Percentiles rank a stretch among this genome's conserved stretches.
These are phyloP conservation scores for Grosmannia clavigera DNA, from an alignment of 2,329 filamentous ascomycete genomes.

Conservation along the genomic window DNA sequence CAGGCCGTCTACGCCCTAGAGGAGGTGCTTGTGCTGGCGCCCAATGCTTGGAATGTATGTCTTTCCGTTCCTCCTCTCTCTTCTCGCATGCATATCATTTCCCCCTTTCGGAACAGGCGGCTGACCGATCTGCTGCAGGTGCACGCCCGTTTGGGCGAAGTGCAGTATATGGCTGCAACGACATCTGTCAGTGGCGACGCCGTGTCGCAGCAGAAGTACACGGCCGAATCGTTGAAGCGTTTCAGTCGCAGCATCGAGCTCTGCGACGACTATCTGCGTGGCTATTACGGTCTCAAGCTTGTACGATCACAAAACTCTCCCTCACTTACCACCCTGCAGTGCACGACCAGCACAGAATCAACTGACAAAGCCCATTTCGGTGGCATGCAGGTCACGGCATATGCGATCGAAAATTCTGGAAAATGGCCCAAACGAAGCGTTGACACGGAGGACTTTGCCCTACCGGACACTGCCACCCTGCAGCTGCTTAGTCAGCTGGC, in stretches of 20 bases:
- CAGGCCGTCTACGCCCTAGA: conserved; percentile 85
- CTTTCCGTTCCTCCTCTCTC: background rate
- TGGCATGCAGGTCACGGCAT: conserved; percentile 31
- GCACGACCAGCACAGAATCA: background rate
- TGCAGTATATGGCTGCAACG: conserved; percentile 57
- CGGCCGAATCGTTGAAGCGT: conserved; percentile 65
- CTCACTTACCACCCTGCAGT: background rate
- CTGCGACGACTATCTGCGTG: conserved; percentile 83
- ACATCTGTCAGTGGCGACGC: conserved; percentile 21
- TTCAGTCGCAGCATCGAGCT: conserved; percentile 88
- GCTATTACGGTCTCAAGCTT: conserved; percentile 82
- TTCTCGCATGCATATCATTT: background rate
- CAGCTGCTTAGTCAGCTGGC: conserved; percentile 60
- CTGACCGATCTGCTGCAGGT: conserved; percentile 38
- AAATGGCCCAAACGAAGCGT: conserved; percentile 29
- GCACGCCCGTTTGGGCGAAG: conserved; percentile 75
- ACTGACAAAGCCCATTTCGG: background rate
- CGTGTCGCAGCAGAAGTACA: conserved; percentile 33
- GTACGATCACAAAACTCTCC: conserved; percentile 30
- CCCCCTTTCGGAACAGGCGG: background rate
- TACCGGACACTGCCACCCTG: conserved; percentile 46
- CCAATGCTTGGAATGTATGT: conserved; percentile 90
- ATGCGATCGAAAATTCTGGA: conserved; percentile 30
- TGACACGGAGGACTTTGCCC: conserved; percentile 35
- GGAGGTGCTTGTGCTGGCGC: conserved; percentile 74